A percentile compares a stretch with the other conserved stretches of the same genome.
phyloP scores from a whole-genome alignment of 2,329 filamentous ascomycete species.

The Thermothelomyces thermophilus region DNA sequence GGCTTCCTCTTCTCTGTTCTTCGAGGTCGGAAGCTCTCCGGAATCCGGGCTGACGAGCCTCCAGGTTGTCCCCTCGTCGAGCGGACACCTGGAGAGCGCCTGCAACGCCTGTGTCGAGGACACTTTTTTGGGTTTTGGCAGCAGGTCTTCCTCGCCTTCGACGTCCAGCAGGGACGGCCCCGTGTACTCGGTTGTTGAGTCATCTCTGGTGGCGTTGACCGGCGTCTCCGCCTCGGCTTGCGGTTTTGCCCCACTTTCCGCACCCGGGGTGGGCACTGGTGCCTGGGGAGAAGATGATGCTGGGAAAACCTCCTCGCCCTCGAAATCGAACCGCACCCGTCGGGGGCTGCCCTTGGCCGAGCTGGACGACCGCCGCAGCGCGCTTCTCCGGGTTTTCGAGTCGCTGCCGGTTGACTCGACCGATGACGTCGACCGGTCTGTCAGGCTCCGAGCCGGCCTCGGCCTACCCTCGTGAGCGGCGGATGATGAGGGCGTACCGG shows the following conservation, averaged over 20 bases:
- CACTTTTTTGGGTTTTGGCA: conserved; percentile 31
- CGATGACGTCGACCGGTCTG: conserved; percentile 45
- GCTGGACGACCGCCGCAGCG: conserved; percentile 50
- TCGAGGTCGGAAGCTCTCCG: conserved; percentile 10
- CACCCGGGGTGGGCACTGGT: not conserved
- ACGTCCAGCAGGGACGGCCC: conserved; percentile 26
- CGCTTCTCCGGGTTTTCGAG: conserved; percentile 43
- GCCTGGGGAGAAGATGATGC: conserved; percentile 48
- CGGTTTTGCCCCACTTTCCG: conserved; percentile 16
- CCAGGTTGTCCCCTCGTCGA: conserved; percentile 32
- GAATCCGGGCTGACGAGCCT: conserved; percentile 29
- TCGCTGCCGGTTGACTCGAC: conserved; percentile 48
- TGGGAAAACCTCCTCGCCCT: conserved; percentile 54
- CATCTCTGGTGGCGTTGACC: conserved; percentile 9
- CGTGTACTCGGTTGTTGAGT: conserved; percentile 23
- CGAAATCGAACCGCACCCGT: conserved; percentile 56
- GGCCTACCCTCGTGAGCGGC: conserved; percentile 16
- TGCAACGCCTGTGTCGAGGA: conserved; percentile 34
- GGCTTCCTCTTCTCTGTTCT: not conserved
- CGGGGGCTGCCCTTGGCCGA: conserved; percentile 49
- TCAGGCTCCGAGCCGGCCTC: conserved; percentile 34
- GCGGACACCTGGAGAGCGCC: conserved; percentile 31
- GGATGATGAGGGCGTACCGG: too few relatives aligned
- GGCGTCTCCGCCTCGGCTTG: conserved; percentile 23
- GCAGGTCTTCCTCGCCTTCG: conserved; percentile 31